Percentiles rank a stretch among this genome's conserved stretches.
phyloP scores from a whole-genome alignment of 2,329 filamentous ascomycete genomes.

The Paradendryphiella salina region DNA sequence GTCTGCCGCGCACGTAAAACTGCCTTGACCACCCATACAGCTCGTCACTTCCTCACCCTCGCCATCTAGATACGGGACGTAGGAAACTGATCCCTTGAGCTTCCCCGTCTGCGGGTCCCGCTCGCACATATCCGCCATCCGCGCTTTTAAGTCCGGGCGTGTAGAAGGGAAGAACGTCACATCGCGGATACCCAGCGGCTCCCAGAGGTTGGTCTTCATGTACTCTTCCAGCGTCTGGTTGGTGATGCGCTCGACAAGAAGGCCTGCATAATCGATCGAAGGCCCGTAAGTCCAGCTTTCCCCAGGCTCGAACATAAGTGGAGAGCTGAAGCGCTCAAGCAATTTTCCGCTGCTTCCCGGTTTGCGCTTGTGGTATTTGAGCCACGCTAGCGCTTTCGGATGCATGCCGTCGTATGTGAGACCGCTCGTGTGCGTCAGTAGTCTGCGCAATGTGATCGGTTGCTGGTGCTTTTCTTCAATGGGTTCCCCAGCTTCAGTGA shows the following conservation, averaged over 20 bases:
- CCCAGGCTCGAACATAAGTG: slow-evolving; percentile 50
- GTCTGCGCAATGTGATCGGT: slow-evolving; percentile 40
- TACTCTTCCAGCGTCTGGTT: slow-evolving; percentile 61
- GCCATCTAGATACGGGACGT: slow-evolving; percentile 19
- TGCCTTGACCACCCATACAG: slow-evolving; percentile 35
- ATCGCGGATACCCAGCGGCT: slow-evolving; percentile 52
- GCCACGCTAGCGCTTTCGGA: slow-evolving; percentile 49
- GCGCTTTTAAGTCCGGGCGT: slow-evolving; percentile 28
- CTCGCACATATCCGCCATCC: slow-evolving; percentile 36
- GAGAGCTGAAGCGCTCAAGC: slow-evolving; percentile 48
- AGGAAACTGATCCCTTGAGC: slow-evolving; percentile 3
- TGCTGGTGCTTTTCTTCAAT: slow-evolving; percentile 29
- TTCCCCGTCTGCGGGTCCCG: slow-evolving; percentile 24
- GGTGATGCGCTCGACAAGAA: slow-evolving; percentile 50
- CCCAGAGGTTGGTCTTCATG: slow-evolving; percentile 58
- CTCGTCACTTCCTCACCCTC: slow-evolving; percentile 24
- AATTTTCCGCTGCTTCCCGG: slow-evolving; percentile 50
- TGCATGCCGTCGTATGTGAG: slow-evolving; percentile 52
- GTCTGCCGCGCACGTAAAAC: slow-evolving; percentile 26
- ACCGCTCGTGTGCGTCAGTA: slow-evolving; percentile 58
- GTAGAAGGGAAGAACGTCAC: slow-evolving; percentile 57
- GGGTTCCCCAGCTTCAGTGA: slow-evolving; percentile 29
- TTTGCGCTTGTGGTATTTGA: slow-evolving; percentile 22
- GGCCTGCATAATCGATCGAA: slow-evolving; percentile 54
- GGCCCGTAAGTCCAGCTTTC: slow-evolving; percentile 56